Base-by-base conservation (phyloP, 805 yeast species). In the Clavispora fructus region DNA sequence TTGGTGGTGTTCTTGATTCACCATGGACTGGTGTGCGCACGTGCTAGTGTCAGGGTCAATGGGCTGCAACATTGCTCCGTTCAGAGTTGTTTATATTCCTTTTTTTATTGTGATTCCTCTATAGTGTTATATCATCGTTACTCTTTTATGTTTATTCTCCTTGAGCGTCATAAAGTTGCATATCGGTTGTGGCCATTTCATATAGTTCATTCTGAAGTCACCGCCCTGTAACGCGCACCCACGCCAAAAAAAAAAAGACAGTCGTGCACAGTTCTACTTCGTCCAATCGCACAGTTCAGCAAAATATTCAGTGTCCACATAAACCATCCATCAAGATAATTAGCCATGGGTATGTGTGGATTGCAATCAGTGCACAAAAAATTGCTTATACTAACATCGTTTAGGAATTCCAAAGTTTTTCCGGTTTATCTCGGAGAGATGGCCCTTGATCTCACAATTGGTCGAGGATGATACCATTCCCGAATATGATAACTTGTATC, bases 381-480 rank as follows among this genome's bases (percentile, higher is more conserved):
- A 9, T 1, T 17, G 12, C 25, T 10, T 12, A 6, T 29, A 38
- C 41, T 47, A 39, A 38, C 46, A 17, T 4, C 11, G n/a, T 12
- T 9, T 49, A 64, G 98, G 98, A 76, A 92, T 94, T 63, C 99
- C 99, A 46, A 94, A 94, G 62, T 94, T 92, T 65, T 94, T 89
- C 67, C 82, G 97, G 69, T 92, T 88, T 74, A 90, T 94, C 72
- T 89, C 97, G 41, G 98, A 94, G 71, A 82, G 99, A 82, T 94
- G 98, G 97, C 99, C 99, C 29, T 75, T 86, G 74, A 90, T 91
- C 54, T 84, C 95, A 10, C 96, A 90, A 66, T 72, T 82, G 59
- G 82, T 92, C 53, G 89, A 85, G 55, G 94, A 84, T 28, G 75
- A 78, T 43, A 88, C 86, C 56, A 80, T 91, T 49, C 95, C 97